Evolutionary conservation across 768 basidiomycete species (phyloP), one percentile per base, ranked within the genome.

Genomic region (Hebeloma cylindrosporum): DNA sequence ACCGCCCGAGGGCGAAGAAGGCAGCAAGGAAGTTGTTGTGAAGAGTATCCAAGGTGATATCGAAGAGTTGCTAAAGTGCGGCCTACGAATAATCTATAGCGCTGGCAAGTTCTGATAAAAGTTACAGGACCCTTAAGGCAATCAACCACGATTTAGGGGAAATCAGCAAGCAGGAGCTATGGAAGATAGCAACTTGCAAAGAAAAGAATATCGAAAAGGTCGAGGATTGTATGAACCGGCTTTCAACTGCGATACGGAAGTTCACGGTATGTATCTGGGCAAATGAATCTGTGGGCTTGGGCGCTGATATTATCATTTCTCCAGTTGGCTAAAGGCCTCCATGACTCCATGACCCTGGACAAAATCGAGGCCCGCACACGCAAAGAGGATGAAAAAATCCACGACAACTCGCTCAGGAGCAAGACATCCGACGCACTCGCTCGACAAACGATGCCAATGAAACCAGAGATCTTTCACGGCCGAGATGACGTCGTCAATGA

Each of bases 141-240:
- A 53, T 53, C 20, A 41, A 45, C n/a, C 17, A 26, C 21, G 48
- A 53, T 38, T 31, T 53, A 25, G 25, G 16, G 16, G 41, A 41
- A 37, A 48, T 53, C 16, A 37, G 41, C 17, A 39, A 35, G 16
- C 51, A 53, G 30, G 50, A 53, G 20, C 43, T 33, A 40, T 50
- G 32, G 36, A 41, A 50, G 11, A 36, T 53, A 9, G 17, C 47
- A 14, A 45, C 45, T 8, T 45, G n/a, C 18, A 23, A 43, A 43
- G 42, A 34, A n/a, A 5, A 48, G 26, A 54, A 54, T 22, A 47
- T 25, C 13, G 23, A 30, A n/a, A 54, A 36, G 21, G 36, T 54
- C 17, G 50, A 52, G 16, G 46, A 43, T 14, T 54, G 53, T 26
- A 37, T 47, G 31, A 30, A 32, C 11, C 50, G 46, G 2, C 39